phyloP scores from a whole-genome alignment of 108 stramenopile genomes.

The Nitzschia sp. region DNA sequence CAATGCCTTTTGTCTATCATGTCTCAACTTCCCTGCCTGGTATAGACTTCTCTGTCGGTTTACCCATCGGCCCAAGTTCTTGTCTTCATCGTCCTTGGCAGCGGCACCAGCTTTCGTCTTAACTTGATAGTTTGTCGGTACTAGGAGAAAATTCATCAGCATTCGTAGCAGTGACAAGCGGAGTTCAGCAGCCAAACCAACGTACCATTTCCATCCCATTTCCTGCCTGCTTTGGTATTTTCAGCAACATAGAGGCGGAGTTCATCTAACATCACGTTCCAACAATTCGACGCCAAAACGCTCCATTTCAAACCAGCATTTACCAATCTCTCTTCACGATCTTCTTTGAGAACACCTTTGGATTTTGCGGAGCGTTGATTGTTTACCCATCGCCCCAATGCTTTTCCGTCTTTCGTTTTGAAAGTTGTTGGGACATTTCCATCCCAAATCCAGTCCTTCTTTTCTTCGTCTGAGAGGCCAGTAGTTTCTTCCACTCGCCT shows the following conservation, averaged over 20 bases:
- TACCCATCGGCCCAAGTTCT: conserved; percentile 86
- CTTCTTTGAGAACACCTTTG: conserved; percentile 76
- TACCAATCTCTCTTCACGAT: conserved; percentile 71
- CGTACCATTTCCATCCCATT: conserved; percentile 56
- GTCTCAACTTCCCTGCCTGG: conserved; percentile 77
- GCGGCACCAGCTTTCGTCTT: conserved; percentile 44
- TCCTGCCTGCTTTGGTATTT: conserved; percentile 49
- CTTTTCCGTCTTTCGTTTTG: conserved; percentile 77
- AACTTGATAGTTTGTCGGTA: conserved; percentile 82
- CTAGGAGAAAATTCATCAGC: conserved; percentile 27
- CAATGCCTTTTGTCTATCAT: conserved; percentile 71
- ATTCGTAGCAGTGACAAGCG: not conserved
- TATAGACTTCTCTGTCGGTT: conserved; percentile 84
- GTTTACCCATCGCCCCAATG: conserved; percentile 85
- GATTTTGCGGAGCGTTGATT: conserved; percentile 84
- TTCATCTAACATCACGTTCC: conserved; percentile 84
- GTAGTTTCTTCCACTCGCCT: conserved; percentile 52
- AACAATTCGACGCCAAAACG: conserved; percentile 84
- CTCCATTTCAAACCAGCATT: conserved; percentile 88
- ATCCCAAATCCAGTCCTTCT: conserved; percentile 78
- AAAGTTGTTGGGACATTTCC: conserved; percentile 73
- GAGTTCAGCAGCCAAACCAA: not conserved
- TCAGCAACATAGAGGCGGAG: conserved; percentile 74
- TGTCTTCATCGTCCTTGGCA: conserved; percentile 50
- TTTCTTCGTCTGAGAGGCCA: conserved; percentile 57